A percentile compares a stretch with the other conserved stretches of the same genome.
These are phyloP conservation scores for Lasiodiplodia hormozganensis DNA, from an alignment of 2,329 filamentous ascomycete species.

Conservation along the genomic window DNA sequence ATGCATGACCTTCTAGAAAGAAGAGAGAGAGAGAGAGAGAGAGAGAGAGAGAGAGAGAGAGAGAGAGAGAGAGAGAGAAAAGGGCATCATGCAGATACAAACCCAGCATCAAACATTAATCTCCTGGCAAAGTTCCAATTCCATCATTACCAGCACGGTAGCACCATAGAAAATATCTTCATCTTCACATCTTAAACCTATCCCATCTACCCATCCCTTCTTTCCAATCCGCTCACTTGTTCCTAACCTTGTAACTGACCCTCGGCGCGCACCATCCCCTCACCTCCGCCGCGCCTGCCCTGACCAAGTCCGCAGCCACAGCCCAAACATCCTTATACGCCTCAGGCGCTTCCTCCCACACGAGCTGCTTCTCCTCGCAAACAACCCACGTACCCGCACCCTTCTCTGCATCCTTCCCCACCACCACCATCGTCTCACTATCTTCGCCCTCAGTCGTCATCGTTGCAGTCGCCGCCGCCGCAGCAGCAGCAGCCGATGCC, in stretches of 20 bases:
- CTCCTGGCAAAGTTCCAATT: too few species aligned
- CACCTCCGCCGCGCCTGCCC: conserved; percentile 41
- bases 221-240: conserved; percentile 33
- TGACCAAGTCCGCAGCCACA: conserved; percentile 45
- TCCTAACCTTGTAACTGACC: conserved; percentile 49
- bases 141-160: too few species aligned
- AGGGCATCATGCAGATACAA: too few species aligned
- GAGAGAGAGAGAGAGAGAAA: too few species aligned
- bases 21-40: too few species aligned
- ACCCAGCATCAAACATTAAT: too few species aligned
- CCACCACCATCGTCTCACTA: not conserved
- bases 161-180: too few species aligned
- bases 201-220: not conserved
- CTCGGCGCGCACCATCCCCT: conserved; percentile 43
- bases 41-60: too few species aligned
- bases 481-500: not conserved
- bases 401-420: conserved; percentile 22
- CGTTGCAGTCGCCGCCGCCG: not conserved
- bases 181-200: too few species aligned
- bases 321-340: conserved; percentile 48
- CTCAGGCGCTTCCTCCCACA: conserved; percentile 49
- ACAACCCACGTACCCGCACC: conserved; percentile 45
- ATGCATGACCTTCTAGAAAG: too few species aligned
- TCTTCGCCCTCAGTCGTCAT: not conserved
- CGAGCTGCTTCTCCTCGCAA: conserved; percentile 47